Conservation (phyloP, 2,329 filamentous ascomycete species). For the Lasiodiplodia theobromae region DNA sequence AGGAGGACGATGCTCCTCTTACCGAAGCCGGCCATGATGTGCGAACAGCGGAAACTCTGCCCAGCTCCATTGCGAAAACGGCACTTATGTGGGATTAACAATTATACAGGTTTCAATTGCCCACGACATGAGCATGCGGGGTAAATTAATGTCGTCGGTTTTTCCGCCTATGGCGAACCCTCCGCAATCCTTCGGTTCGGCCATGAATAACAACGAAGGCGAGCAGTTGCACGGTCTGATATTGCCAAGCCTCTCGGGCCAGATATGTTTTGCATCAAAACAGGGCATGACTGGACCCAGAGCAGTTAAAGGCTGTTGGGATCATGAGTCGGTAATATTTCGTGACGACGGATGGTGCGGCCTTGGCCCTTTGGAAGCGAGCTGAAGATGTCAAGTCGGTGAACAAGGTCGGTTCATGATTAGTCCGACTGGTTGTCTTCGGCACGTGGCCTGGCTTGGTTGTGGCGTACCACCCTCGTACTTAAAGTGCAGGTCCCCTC, state of each 20-base stretch:
- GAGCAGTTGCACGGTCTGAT: background rate
- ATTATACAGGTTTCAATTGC: too few species aligned
- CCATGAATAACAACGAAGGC: background rate
- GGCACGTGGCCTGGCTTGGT: background rate
- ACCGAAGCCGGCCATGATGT: constrained; percentile 2
- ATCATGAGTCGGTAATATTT: background rate
- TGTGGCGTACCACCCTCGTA: background rate
- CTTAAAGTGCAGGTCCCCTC: background rate
- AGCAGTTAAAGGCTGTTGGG: background rate
- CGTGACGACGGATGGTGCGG: background rate
- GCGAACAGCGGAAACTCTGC: background rate
- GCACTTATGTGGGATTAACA: too few species aligned
- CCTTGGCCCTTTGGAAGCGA: constrained; percentile 3
- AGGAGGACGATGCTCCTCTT: background rate
- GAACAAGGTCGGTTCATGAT: constrained; percentile 12
- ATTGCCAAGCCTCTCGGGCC: background rate
- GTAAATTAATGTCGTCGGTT: background rate
- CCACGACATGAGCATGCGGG: background rate
- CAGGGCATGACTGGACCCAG: background rate
- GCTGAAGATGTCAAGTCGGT: constrained; percentile 12
- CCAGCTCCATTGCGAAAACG: background rate
- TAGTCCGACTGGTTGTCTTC: background rate
- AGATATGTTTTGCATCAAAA: background rate
- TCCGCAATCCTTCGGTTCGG: constrained; percentile 4
- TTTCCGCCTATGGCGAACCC: constrained; percentile 14